A percentile compares a stretch with the other conserved stretches of the same genome.
Conservation (phyloP, 441 rosid species). For the Arabidopsis lyrata region DNA sequence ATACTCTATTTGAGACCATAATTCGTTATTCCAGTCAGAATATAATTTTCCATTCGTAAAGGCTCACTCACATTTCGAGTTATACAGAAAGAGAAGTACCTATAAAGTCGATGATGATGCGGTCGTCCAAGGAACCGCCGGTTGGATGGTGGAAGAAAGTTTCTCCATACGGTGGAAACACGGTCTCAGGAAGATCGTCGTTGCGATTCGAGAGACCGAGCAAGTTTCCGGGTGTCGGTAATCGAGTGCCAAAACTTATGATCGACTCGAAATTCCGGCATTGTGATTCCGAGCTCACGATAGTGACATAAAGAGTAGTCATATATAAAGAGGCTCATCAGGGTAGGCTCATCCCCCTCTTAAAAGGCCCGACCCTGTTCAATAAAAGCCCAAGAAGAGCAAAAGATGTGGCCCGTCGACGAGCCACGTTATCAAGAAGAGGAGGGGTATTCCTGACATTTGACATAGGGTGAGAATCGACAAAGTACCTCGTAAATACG, state of each 20-base stretch:
- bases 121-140: slow-evolving; percentile 37
- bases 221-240: slow-evolving; percentile 46
- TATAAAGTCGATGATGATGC: slow-evolving; percentile 42
- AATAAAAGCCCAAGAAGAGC: too few species aligned
- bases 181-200: slow-evolving; percentile 11
- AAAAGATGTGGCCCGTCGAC: too few species aligned
- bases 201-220: slow-evolving; percentile 34
- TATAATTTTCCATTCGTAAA: too few species aligned
- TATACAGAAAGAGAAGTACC: slow-evolving; percentile 22
- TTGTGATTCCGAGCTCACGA: background rate
- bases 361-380: too few species aligned
- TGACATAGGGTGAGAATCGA: too few species aligned
- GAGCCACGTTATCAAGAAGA: too few species aligned
- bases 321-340: too few species aligned
- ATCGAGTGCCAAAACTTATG: slow-evolving; percentile 46
- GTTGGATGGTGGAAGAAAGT: slow-evolving; percentile 40
- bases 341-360: too few species aligned
- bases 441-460: too few species aligned
- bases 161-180: slow-evolving; percentile 40
- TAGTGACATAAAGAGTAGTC: slow-evolving; percentile 3
- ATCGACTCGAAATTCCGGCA: slow-evolving; percentile 38
- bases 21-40: too few species aligned
- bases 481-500: too few species aligned
- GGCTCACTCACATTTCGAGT: background rate
- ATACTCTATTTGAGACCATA: too few species aligned